phyloP scores from a whole-genome alignment of 2,329 filamentous ascomycete genomes.

The Alternaria infectoria region DNA sequence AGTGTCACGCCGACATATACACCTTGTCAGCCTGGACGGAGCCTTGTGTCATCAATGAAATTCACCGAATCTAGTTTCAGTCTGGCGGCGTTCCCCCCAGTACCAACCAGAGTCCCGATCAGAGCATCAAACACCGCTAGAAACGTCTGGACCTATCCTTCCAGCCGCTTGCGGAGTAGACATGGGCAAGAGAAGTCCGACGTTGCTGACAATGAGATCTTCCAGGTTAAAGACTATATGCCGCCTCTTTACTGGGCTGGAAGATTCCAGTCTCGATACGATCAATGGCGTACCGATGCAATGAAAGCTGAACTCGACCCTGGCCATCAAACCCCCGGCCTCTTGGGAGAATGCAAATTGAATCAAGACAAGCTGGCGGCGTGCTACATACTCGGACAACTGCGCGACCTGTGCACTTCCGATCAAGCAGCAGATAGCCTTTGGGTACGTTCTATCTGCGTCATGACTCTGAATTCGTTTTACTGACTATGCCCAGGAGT shows the following conservation, averaged over 20 bases:
- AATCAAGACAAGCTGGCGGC: slow-evolving; percentile 36
- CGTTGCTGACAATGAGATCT: slow-evolving; percentile 26
- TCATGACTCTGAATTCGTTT: not conserved
- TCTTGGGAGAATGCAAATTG: slow-evolving; percentile 28
- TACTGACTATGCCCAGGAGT: slow-evolving; percentile 30
- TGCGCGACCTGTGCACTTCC: slow-evolving; percentile 38
- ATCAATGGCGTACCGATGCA: slow-evolving; percentile 44
- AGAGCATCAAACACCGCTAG: not conserved
- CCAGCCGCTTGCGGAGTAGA: slow-evolving; percentile 13
- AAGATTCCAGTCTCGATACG: slow-evolving; percentile 41
- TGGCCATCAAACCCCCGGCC: slow-evolving; percentile 12
- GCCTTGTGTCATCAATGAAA: not conserved
- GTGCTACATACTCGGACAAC: slow-evolving; percentile 39
- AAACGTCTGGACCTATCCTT: not conserved
- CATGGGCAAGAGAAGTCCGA: slow-evolving; percentile 4
- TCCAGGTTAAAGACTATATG: slow-evolving; percentile 44
- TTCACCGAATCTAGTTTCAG: not conserved
- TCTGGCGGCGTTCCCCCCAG: not conserved
- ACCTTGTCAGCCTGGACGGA: not conserved
- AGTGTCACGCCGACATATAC: not conserved
- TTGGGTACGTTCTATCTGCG: slow-evolving; percentile 27
- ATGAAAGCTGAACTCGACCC: slow-evolving; percentile 28
- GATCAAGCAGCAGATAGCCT: slow-evolving; percentile 42
- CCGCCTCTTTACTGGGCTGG: slow-evolving; percentile 44
- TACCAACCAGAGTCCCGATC: not conserved